Evolutionary conservation across 176 grass and related monocot genomes (phyloP).

Genomic region (Oryza nivara): DNA sequence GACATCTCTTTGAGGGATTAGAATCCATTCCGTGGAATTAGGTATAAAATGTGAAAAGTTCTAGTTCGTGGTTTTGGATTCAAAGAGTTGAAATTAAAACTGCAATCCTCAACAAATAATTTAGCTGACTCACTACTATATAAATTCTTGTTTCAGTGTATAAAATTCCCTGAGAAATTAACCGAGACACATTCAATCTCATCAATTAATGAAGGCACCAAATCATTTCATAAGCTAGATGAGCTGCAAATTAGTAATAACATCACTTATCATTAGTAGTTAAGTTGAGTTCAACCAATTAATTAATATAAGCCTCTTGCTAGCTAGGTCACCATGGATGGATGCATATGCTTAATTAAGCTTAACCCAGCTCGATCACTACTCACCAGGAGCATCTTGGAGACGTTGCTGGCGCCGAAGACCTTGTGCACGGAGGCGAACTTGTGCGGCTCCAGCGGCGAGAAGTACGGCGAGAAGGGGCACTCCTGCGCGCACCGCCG

Average conservation of each 20-base stretch:
- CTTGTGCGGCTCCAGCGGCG: conserved; percentile 91
- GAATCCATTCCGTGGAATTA: not conserved
- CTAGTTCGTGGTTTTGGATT: not conserved
- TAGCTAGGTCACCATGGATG: not conserved
- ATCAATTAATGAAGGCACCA: not conserved
- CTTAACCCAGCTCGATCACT: not conserved
- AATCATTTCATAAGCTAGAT: not conserved
- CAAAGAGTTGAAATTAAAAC: not conserved
- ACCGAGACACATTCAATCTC: not conserved
- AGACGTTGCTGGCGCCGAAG: conserved; percentile 97
- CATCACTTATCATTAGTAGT: too few species aligned
- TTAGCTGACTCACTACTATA: not conserved
- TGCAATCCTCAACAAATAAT: not conserved
- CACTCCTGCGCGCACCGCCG: conserved; percentile 94
- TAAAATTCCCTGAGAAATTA: not conserved
- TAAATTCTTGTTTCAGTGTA: not conserved
- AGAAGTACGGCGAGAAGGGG: conserved; percentile 96
- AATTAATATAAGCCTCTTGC: not conserved
- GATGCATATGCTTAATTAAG: not conserved
- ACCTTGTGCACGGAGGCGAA: conserved; percentile 87
- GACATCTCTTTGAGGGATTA: too few species aligned
- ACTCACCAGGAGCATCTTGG: conserved; percentile 88
- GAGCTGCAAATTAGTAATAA: not conserved
- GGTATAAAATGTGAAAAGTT: not conserved
- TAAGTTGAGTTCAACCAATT: not conserved